Evolutionary conservation across 805 yeast genomes (phyloP).

Genomic region (Candida caryicola): DNA sequence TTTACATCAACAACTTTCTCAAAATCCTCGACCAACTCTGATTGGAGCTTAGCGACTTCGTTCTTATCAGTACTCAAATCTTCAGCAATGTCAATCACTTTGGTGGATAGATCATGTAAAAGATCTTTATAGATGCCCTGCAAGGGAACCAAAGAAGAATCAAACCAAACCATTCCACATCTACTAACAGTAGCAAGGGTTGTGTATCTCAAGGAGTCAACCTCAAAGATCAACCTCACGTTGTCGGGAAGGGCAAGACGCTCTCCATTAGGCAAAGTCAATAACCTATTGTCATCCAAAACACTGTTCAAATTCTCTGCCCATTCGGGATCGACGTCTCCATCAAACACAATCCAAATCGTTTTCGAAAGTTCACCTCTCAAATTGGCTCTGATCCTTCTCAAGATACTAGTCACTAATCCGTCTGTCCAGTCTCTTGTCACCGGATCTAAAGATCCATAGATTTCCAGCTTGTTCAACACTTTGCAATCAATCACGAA

Average conservation of each 20-base stretch:
- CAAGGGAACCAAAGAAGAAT: slow-evolving; percentile 24
- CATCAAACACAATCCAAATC: slow-evolving; percentile 84
- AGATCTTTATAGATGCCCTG: slow-evolving; percentile 15
- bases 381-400: slow-evolving; percentile 53
- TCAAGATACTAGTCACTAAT: slow-evolving; percentile 61
- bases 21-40: slow-evolving; percentile 13
- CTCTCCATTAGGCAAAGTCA: slow-evolving; percentile 90
- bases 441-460: slow-evolving; percentile 67
- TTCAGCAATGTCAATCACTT: slow-evolving; percentile 9
- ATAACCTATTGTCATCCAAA: slow-evolving; percentile 76
- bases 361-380: slow-evolving; percentile 56
- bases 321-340: slow-evolving; percentile 93
- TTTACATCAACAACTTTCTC: slow-evolving; percentile 2
- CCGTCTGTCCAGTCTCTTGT: slow-evolving; percentile 96
- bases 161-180: slow-evolving; percentile 85
- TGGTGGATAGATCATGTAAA: slow-evolving; percentile 15
- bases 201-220: slow-evolving; percentile 58
- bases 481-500: slow-evolving; percentile 74
- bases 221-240: slow-evolving; percentile 72
- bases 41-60: slow-evolving; percentile 10
- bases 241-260: slow-evolving; percentile 64
- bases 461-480: slow-evolving; percentile 59
- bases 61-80: slow-evolving; percentile 6
- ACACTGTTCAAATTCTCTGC: slow-evolving; percentile 88
- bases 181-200: slow-evolving; percentile 92